Conservation (phyloP, 495 filamentous ascomycete genomes). For the Penicillium herquei region DNA sequence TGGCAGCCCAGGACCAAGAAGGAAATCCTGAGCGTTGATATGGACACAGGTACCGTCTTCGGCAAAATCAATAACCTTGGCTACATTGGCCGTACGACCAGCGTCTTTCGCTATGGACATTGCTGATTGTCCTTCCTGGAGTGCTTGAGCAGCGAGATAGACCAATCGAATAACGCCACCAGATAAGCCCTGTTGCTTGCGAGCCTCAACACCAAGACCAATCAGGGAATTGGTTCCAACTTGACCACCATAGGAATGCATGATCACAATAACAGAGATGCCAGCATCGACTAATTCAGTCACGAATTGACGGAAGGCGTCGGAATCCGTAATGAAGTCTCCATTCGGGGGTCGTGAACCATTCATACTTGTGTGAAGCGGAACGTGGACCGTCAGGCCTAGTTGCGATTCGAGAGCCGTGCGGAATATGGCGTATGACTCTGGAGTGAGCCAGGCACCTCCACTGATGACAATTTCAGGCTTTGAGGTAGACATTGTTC, state of each 20-base stretch:
- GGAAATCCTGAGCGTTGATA: neutral
- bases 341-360: neutral
- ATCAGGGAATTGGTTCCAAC: neutral
- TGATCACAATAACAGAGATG: neutral
- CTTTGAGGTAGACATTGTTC: slow-evolving; percentile 1
- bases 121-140: neutral
- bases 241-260: neutral
- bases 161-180: neutral
- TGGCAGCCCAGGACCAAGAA: neutral
- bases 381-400: neutral
- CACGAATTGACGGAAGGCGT: neutral
- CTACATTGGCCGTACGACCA: neutral
- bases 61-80: neutral
- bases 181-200: neutral
- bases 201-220: neutral
- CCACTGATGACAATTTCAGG: slow-evolving; percentile 39
- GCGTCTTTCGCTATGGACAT: neutral
- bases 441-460: slow-evolving; percentile 23
- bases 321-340: neutral
- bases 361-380: neutral
- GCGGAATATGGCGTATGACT: neutral
- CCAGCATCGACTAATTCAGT: neutral
- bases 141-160: neutral
- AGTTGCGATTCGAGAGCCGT: neutral
- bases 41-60: neutral